A percentile compares a stretch with the other conserved stretches of the same genome.
These are phyloP conservation scores for Cenchrus fungigraminus DNA, from an alignment of 176 grass and related monocot genomes.

Conservation along the genomic window DNA sequence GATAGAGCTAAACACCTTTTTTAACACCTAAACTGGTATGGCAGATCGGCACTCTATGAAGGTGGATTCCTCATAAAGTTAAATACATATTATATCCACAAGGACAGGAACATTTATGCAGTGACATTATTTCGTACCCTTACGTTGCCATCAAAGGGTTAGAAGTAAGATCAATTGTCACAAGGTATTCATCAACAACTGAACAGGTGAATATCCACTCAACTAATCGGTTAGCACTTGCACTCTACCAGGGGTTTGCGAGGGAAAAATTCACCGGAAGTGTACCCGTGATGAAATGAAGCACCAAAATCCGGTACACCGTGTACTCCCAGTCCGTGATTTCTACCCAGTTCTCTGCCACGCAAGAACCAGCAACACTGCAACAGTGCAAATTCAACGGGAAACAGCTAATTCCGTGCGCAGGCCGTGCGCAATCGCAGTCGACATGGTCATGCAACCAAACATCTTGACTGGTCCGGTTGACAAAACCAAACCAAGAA, in stretches of 20 bases:
- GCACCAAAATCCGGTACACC: neutral
- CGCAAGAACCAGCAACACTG: constrained; percentile 1
- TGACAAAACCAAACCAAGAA: neutral
- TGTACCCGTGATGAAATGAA: neutral
- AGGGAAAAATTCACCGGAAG: neutral
- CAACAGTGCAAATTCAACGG: neutral
- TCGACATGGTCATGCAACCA: constrained; percentile 10
- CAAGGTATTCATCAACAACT: neutral
- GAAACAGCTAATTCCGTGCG: neutral
- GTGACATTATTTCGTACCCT: constrained; percentile 8
- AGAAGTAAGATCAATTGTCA: constrained; percentile 10
- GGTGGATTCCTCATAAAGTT: constrained; percentile 23
- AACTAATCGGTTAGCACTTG: constrained; percentile 8
- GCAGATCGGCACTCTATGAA: neutral
- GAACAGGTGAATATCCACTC: constrained; percentile 9
- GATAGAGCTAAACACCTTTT: constrained; percentile 15
- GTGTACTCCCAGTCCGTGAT: neutral
- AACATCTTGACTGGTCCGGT: neutral
- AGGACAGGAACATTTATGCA: constrained; percentile 11
- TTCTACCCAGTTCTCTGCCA: neutral
- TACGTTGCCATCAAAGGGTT: constrained; percentile 7
- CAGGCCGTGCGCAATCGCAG: neutral
- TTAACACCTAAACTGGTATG: constrained; percentile 26
- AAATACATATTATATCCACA: constrained; percentile 27
- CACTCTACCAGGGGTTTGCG: neutral